Percentiles rank a stretch among this genome's conserved stretches.
Conservation (phyloP, 2,329 filamentous ascomycete genomes). For the Fusarium pseudocircinatum region DNA sequence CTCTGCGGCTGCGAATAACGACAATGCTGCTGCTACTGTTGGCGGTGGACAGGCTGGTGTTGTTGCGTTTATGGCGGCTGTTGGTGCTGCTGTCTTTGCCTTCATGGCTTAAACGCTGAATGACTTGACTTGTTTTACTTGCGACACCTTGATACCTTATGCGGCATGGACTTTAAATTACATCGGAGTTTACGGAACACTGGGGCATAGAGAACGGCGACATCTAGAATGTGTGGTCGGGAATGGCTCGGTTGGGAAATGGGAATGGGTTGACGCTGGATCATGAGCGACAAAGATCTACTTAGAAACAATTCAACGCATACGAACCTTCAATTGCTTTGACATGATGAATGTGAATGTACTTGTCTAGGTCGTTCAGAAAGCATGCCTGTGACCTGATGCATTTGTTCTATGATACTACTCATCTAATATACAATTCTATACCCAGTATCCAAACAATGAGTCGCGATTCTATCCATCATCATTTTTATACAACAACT, state of each 20-base stretch:
- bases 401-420: neutral
- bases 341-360: neutral
- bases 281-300: conserved; percentile 5
- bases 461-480: conserved; percentile 5
- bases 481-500: neutral
- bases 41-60: conserved; percentile 19
- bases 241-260: neutral
- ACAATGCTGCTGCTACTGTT: conserved; percentile 28
- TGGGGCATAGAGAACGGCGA: conserved; percentile 10
- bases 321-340: neutral
- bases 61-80: conserved; percentile 32
- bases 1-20: conserved; percentile 7
- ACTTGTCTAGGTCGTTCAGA: fast-evolving
- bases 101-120: conserved; percentile 3
- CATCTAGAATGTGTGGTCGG: conserved; percentile 10
- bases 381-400: neutral
- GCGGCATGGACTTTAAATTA: conserved; percentile 4
- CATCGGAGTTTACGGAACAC: conserved; percentile 23
- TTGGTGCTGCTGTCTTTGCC: conserved; percentile 39
- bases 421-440: conserved; percentile 27
- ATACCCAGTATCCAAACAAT: neutral
- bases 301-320: conserved; percentile 1
- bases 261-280: conserved; percentile 1
- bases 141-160: conserved; percentile 15
- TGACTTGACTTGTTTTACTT: neutral